Evolutionary conservation across 164 flowering plant genomes (phyloP), one percentile per base, ranked within the genome.

Genomic region (Pachysandra terminalis): DNA sequence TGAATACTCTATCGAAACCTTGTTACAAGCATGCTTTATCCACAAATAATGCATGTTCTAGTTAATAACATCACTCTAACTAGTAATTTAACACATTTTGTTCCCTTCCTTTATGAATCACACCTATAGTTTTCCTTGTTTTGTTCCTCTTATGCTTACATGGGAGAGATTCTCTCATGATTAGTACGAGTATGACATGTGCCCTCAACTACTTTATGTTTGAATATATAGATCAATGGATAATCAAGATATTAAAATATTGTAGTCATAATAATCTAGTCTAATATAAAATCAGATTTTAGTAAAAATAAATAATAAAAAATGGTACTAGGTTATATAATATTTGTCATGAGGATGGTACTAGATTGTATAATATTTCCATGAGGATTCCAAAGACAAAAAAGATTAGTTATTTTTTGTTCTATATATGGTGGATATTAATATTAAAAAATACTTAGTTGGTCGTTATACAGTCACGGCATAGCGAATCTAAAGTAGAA

Each of bases 141-240:
- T 22, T 54, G 23, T 48, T 53, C 48, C 54, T 21, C 45, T 40
- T 32, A 54, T 49, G 25, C 32, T 55, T 55, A 55, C 51, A 55
- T 21, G 27, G 35, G 49, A 22, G 22, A 65, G 68, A 54, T 65
- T 54, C 51, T 54, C 59, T 65, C 60, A 65, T 35, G 68, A 54
- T 54, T 65, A 28, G 51, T 54, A 19, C 54, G 59, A 55, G 27
- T n/a, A 27, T 22, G 26, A 55, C 57, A 54, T 65, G 19, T 65
- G 26, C 68, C 13, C 21, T 37, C 60, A 35, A 66, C 60, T 22
- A 37, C 60, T 35, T 37, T 10, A 51, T 55, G 55, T n/a, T n/a
- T 55, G 21, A 22, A 55, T 55, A 32, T 23, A 55, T 66, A 35
- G 32, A 66, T 24, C 58, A 17, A 37, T 54, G 51, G 41, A 23